Evolutionary conservation across 2,329 filamentous ascomycete genomes (phyloP).

Genomic region (Aspergillus aculeatus): DNA sequence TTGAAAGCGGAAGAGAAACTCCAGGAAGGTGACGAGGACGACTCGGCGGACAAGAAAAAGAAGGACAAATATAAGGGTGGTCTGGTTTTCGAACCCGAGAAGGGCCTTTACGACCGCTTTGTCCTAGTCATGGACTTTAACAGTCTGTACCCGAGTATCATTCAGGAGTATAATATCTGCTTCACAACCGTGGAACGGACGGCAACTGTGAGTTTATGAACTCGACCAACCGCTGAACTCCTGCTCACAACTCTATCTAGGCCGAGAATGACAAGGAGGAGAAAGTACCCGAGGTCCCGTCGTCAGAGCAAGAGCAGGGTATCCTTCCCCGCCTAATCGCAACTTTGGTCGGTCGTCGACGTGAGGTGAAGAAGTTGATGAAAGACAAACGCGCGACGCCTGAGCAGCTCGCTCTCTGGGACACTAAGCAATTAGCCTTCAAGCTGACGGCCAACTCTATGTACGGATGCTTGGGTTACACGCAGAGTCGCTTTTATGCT

Average conservation of each 20-base stretch:
- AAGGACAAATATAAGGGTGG: slow-evolving; percentile 99
- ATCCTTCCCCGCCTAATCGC: slow-evolving; percentile 88
- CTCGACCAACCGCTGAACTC: not conserved
- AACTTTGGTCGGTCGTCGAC: slow-evolving; percentile 82
- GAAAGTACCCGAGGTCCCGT: slow-evolving; percentile 81
- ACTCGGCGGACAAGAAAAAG: slow-evolving; percentile 75
- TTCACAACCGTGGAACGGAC: slow-evolving; percentile 92
- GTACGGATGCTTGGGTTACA: slow-evolving; percentile 98
- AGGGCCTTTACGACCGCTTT: slow-evolving; percentile 96
- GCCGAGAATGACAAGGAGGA: slow-evolving; percentile 74
- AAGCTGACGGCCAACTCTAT: slow-evolving; percentile 99
- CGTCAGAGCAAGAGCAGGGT: slow-evolving; percentile 69
- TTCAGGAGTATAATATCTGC: slow-evolving; percentile 99
- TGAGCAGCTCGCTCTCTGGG: slow-evolving; percentile 90
- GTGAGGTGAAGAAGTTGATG: slow-evolving; percentile 95
- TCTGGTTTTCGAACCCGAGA: slow-evolving; percentile 96
- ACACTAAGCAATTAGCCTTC: slow-evolving; percentile 94
- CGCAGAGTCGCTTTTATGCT: slow-evolving; percentile 95
- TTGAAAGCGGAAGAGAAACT: slow-evolving; percentile 70
- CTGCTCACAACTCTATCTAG: slow-evolving; percentile 24
- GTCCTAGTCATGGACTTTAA: slow-evolving; percentile 99
- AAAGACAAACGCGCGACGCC: slow-evolving; percentile 83
- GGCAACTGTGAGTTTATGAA: slow-evolving; percentile 57
- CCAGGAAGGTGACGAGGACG: slow-evolving; percentile 64
- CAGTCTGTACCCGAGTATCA: slow-evolving; percentile 96